Conservation (phyloP, 2,329 filamentous ascomycete genomes). For the Colletotrichum plurivorum region DNA sequence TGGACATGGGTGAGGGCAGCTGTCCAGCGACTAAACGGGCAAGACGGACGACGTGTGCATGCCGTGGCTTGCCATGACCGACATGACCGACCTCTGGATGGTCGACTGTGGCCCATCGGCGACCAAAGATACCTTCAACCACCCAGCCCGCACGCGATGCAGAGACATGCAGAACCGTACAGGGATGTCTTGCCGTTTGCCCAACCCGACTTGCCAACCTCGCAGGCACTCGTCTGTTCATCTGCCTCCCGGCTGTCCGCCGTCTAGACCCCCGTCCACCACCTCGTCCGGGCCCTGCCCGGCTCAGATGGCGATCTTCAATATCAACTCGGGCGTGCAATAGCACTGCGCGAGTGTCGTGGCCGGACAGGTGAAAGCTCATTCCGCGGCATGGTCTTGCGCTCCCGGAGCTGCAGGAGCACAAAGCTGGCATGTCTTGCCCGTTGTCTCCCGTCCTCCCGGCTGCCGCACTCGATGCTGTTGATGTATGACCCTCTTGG, state of each 20-base stretch:
- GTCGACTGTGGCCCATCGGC: conserved; percentile 16
- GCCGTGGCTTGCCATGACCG: conserved; percentile 38
- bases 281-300: conserved; percentile 16
- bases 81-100: conserved; percentile 34
- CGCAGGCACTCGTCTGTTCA: conserved; percentile 19
- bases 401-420: conserved; percentile 28
- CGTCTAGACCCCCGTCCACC: conserved; percentile 26
- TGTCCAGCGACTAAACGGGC: conserved; percentile 51
- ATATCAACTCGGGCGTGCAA: conserved; percentile 11
- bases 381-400: conserved; percentile 14
- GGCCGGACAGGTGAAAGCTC: conserved; percentile 19
- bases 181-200: conserved; percentile 26
- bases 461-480: conserved; percentile 18
- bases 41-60: conserved; percentile 49
- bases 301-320: conserved; percentile 25
- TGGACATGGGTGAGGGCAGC: conserved; percentile 46
- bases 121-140: conserved; percentile 40
- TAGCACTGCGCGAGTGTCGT: conserved; percentile 5
- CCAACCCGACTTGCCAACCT: conserved; percentile 36
- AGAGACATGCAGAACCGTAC: conserved; percentile 37
- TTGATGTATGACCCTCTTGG: conserved; percentile 25
- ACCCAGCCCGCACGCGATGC: conserved; percentile 42
- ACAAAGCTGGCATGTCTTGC: conserved; percentile 8
- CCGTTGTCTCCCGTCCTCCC: conserved; percentile 23
- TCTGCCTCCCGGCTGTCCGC: conserved; percentile 35